Conservation (phyloP, 2,329 filamentous ascomycete species). For the Lachnellula hyalina region DNA sequence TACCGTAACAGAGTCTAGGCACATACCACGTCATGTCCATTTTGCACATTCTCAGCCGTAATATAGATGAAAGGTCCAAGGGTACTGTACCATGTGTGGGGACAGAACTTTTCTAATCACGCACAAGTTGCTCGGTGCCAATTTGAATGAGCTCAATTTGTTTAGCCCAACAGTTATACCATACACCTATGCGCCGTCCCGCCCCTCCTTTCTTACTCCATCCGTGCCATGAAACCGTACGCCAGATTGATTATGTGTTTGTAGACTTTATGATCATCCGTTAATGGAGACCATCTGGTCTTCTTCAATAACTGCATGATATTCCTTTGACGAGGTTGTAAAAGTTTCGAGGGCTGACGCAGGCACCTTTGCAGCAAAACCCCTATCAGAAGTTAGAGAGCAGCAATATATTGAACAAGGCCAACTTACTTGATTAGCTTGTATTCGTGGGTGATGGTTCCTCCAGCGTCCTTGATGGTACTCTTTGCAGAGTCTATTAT, state of each 20-base stretch:
- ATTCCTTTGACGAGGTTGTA: slow-evolving; percentile 54
- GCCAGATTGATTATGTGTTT: no score
- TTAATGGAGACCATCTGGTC: slow-evolving; percentile 56
- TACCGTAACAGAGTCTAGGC: no score
- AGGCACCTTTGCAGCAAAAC: slow-evolving; percentile 71
- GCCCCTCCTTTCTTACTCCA: not conserved
- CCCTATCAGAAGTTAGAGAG: slow-evolving; percentile 43
- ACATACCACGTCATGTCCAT: no score
- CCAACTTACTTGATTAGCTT: slow-evolving; percentile 56
- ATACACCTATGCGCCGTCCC: not conserved
- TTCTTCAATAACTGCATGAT: slow-evolving; percentile 67
- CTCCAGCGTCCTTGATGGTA: slow-evolving; percentile 63
- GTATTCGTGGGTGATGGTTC: slow-evolving; percentile 75
- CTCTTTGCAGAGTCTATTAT: slow-evolving; percentile 68
- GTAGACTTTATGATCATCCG: not conserved
- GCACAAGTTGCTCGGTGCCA: not conserved
- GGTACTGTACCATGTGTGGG: no score
- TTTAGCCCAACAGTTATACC: not conserved
- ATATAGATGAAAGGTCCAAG: no score
- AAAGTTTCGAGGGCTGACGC: slow-evolving; percentile 64
- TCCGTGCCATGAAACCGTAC: no score
- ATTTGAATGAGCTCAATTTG: no score
- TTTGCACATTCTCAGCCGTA: no score
- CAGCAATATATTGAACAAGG: not conserved
- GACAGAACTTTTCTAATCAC: no score